A percentile compares a stretch with the other conserved stretches of the same genome.
Conservation (phyloP, 495 filamentous ascomycete species). For the Penicillium samsonianum region DNA sequence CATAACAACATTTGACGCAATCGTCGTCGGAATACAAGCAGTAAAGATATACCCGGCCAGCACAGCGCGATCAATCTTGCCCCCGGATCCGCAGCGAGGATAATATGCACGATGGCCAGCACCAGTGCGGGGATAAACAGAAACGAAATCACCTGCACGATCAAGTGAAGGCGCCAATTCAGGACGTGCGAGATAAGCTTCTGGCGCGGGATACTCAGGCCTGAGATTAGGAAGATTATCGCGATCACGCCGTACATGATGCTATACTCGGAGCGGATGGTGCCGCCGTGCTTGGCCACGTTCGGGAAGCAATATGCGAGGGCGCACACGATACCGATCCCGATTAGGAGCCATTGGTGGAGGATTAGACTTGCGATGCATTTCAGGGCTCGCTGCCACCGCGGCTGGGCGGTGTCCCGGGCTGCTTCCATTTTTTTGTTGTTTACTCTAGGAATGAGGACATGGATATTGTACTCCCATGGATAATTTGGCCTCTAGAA, state of each 20-base stretch:
- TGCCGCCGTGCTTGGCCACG: conserved; percentile 54
- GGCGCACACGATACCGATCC: conserved; percentile 51
- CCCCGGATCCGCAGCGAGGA: conserved; percentile 46
- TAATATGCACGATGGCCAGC: conserved; percentile 47
- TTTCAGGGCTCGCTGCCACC: conserved; percentile 21
- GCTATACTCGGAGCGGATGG: conserved; percentile 55
- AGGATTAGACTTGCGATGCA: conserved; percentile 39
- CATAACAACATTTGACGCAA: conserved; percentile 62
- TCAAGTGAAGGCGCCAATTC: conserved; percentile 55
- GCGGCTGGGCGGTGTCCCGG: not conserved
- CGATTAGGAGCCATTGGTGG: conserved; percentile 59
- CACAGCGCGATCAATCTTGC: conserved; percentile 49
- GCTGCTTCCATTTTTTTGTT: conserved; percentile 20
- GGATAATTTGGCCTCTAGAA: not conserved
- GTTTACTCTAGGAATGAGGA: not conserved
- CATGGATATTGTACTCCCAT: not conserved
- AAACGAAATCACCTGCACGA: conserved; percentile 54
- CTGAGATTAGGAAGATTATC: conserved; percentile 56
- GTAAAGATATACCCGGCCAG: conserved; percentile 56
- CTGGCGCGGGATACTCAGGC: conserved; percentile 52
- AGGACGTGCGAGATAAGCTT: conserved; percentile 51
- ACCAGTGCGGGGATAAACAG: conserved; percentile 51
- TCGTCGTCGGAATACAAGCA: conserved; percentile 59
- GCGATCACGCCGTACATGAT: conserved; percentile 56
- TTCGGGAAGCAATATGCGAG: conserved; percentile 56